These are phyloP conservation scores for Chenopodium album DNA, from an alignment of 148 eudicot species.

Conservation along the genomic window DNA sequence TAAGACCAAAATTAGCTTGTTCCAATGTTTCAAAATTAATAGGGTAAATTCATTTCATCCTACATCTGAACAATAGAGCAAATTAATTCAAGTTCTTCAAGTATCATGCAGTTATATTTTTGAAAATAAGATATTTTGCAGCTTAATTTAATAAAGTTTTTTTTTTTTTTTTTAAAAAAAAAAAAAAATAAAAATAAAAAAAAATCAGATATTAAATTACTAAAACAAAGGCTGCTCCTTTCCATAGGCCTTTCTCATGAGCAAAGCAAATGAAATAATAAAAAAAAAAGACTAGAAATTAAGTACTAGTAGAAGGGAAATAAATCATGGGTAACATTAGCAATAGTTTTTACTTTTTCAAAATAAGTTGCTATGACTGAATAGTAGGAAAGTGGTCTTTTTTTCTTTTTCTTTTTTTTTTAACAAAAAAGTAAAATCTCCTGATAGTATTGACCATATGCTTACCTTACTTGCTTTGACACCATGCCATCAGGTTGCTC, in stretches of 20 bases:
- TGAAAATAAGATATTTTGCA: not conserved
- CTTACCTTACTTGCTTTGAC: constrained; percentile 64
- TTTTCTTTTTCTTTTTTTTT: not conserved
- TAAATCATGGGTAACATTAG: not conserved
- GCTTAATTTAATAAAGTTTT: not conserved
- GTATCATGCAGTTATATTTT: not conserved
- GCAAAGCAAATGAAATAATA: not conserved
- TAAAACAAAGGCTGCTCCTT: not conserved
- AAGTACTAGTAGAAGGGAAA: not conserved
- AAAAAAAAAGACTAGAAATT: not conserved
- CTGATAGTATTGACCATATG: not conserved
- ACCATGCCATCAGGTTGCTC: constrained; percentile 83
- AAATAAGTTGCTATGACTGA: not conserved
- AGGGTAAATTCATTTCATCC: not conserved
- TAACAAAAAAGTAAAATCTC: too few relatives aligned
- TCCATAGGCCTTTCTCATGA: not conserved
- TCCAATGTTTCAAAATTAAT: not conserved
- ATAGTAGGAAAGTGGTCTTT: too few relatives aligned
- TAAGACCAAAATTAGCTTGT: not conserved
- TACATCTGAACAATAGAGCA: not conserved
- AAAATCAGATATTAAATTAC: not conserved
- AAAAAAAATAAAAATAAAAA: too few relatives aligned
- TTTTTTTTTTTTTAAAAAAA: too few relatives aligned
- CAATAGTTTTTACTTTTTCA: too few relatives aligned
- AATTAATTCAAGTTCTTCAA: not conserved